Conservation (phyloP, 441 rosid genomes). For the Brassica balearica region DNA sequence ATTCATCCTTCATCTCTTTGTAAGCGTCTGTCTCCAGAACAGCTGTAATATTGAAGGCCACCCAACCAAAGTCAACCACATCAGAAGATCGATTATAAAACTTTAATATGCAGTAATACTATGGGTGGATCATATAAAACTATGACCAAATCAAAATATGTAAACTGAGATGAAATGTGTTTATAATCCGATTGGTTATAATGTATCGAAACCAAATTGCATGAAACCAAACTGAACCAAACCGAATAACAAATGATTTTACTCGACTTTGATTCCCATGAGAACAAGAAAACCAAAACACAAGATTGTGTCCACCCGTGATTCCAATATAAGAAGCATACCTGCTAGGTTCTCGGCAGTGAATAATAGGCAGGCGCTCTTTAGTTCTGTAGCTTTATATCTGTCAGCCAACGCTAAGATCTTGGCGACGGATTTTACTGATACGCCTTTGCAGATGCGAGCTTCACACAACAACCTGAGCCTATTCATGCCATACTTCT, state of each 20-base stretch:
- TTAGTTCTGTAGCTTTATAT: conserved; percentile 76
- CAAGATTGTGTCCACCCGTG: neutral
- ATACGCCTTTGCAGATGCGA: conserved; percentile 77
- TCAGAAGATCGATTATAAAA: neutral
- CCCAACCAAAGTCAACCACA: too few species aligned
- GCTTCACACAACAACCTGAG: conserved; percentile 82
- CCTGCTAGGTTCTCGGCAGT: conserved; percentile 77
- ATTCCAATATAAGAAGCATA: conserved; percentile 6
- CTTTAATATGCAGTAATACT: neutral
- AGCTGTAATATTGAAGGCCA: conserved; percentile 55
- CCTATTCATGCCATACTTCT: conserved; percentile 74
- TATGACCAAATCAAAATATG: neutral
- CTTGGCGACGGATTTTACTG: conserved; percentile 74
- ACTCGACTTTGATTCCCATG: neutral
- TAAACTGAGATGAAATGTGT: neutral
- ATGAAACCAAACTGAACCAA: neutral
- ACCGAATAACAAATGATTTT: neutral
- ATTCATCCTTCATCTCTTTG: conserved; percentile 79
- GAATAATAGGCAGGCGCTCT: conserved; percentile 74
- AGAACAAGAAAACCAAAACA: neutral
- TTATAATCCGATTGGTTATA: conserved; percentile 12
- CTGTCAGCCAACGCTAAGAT: conserved; percentile 88
- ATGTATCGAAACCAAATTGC: neutral
- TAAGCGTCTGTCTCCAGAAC: conserved; percentile 92
- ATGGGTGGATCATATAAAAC: neutral